A percentile compares a stretch with the other conserved stretches of the same genome.
Conservation (phyloP, 2,329 filamentous ascomycete species). For the Claviceps maximensis region DNA sequence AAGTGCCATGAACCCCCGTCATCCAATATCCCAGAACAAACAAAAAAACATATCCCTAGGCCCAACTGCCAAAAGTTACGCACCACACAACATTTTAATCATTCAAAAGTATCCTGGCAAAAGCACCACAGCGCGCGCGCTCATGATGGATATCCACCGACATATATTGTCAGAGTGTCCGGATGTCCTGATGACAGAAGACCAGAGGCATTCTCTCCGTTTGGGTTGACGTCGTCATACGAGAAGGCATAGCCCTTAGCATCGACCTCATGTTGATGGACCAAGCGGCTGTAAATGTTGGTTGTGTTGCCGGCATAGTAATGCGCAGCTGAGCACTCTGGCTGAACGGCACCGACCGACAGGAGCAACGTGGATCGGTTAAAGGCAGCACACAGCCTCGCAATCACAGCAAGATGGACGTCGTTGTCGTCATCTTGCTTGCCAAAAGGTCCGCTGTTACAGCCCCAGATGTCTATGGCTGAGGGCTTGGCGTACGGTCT, state of each 20-base stretch:
- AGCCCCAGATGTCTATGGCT: constrained; percentile 35
- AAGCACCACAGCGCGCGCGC: not conserved
- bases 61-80: no score
- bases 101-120: not conserved
- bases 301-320: constrained; percentile 35
- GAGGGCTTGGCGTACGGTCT: constrained; percentile 29
- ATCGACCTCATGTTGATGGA: constrained; percentile 47
- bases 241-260: constrained; percentile 51
- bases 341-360: constrained; percentile 33
- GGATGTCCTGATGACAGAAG: constrained; percentile 15
- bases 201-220: constrained; percentile 37
- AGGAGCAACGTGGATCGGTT: constrained; percentile 32
- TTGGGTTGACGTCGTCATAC: constrained; percentile 53
- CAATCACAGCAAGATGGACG: constrained; percentile 29
- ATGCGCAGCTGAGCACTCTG: constrained; percentile 18
- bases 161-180: constrained; percentile 16
- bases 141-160: constrained; percentile 11
- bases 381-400: constrained; percentile 39
- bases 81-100: not conserved
- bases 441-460: constrained; percentile 34
- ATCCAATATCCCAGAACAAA: not conserved
- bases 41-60: not conserved
- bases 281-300: constrained; percentile 45
- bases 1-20: not conserved
- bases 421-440: constrained; percentile 23